phyloP scores from a whole-genome alignment of 192 early-diverging fungal species.

The Coemansia sp. region DNA sequence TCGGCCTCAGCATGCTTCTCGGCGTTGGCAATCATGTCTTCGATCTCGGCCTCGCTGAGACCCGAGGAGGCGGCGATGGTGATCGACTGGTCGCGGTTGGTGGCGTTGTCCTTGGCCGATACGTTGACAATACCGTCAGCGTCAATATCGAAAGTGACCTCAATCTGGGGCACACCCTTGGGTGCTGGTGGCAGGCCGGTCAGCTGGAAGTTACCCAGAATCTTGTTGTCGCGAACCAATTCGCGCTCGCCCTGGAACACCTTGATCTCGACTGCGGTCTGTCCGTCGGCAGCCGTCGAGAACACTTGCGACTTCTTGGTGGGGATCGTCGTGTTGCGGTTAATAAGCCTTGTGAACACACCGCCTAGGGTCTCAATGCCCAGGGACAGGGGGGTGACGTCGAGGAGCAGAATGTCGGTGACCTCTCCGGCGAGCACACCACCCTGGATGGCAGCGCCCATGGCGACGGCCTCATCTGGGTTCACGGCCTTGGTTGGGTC shows the following conservation, averaged over 20 bases:
- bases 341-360: slow-evolving; percentile 96
- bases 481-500: slow-evolving; percentile 96
- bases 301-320: slow-evolving; percentile 99
- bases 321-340: slow-evolving; percentile 97
- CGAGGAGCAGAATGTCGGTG: slow-evolving; percentile 65
- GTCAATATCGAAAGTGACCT: slow-evolving; percentile 99
- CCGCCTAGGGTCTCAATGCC: slow-evolving; percentile 89
- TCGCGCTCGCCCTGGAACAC: slow-evolving; percentile 99
- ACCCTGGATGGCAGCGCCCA: slow-evolving; percentile 98
- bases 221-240: slow-evolving; percentile 95
- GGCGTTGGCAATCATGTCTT: slow-evolving; percentile 94
- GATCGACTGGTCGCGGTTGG: slow-evolving; percentile 94
- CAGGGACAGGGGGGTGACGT: no score
- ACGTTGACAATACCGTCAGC: slow-evolving; percentile 99
- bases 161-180: slow-evolving; percentile 96
- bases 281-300: slow-evolving; percentile 98
- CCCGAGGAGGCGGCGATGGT: slow-evolving; percentile 96
- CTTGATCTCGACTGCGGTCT: slow-evolving; percentile 97
- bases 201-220: slow-evolving; percentile 98
- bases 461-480: slow-evolving; percentile 98
- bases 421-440: slow-evolving; percentile 97
- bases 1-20: slow-evolving; percentile 93
- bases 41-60: slow-evolving; percentile 91
- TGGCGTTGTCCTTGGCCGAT: slow-evolving; percentile 94
- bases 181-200: slow-evolving; percentile 95